Percentiles rank a stretch among this genome's conserved stretches.
These are phyloP conservation scores for Mycena latifolia DNA, from an alignment of 768 basidiomycete species.

Conservation along the genomic window DNA sequence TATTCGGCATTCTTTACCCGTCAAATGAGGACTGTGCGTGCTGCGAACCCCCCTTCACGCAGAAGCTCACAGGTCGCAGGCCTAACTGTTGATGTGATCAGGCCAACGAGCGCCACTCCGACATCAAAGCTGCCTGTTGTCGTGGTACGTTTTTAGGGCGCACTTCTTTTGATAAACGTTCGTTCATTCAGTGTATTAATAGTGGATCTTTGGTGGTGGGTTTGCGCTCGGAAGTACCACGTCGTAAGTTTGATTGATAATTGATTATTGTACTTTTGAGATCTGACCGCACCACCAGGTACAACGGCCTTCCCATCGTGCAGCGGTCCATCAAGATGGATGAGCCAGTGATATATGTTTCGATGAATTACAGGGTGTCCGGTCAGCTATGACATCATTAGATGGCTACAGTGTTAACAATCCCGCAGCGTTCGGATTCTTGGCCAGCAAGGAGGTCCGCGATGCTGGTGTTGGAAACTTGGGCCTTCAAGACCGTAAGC, in stretches of 20 bases:
- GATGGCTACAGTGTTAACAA: neutral
- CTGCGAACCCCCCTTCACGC: neutral
- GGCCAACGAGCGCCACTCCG: constrained; percentile 50
- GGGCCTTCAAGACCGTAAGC: constrained; percentile 69
- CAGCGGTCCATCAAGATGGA: constrained; percentile 40
- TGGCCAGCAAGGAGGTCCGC: constrained; percentile 57
- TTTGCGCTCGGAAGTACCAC: neutral
- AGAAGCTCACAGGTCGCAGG: no score
- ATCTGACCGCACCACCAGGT: neutral
- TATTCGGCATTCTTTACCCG: constrained; percentile 41
- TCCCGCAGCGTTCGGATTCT: constrained; percentile 53
- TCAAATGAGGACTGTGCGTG: constrained; percentile 57
- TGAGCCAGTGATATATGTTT: constrained; percentile 45
- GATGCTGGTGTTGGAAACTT: constrained; percentile 62
- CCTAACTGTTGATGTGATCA: constrained; percentile 61
- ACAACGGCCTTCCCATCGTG: constrained; percentile 41
- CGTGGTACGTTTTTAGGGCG: constrained; percentile 48
- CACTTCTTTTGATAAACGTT: constrained; percentile 28
- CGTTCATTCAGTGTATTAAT: no score
- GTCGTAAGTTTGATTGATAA: neutral
- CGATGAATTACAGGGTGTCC: constrained; percentile 49
- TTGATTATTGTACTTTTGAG: neutral
- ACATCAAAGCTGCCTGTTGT: constrained; percentile 59
- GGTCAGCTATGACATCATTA: constrained; percentile 16
- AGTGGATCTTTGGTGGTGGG: constrained; percentile 11